Conservation (phyloP, 441 rosid genomes). For the Corymbia calophylla region DNA sequence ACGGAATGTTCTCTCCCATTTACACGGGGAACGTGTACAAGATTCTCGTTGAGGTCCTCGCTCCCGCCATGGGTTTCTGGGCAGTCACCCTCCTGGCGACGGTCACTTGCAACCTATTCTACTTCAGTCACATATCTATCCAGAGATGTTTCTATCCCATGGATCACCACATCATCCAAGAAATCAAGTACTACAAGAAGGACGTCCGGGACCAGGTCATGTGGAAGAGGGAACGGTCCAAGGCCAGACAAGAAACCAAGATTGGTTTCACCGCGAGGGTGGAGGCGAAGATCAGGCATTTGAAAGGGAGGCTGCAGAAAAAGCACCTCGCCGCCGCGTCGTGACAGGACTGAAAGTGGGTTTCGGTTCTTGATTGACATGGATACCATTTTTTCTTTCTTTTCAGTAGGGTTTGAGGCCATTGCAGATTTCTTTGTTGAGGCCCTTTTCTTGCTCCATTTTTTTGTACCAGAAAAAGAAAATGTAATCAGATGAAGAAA, state of each 20-base stretch:
- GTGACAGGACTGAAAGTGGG: background rate
- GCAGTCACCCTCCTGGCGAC: slow-evolving; percentile 61
- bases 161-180: slow-evolving; percentile 99
- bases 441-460: background rate
- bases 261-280: slow-evolving; percentile 89
- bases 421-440: background rate
- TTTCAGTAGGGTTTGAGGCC: background rate
- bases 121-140: slow-evolving; percentile 69
- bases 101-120: slow-evolving; percentile 59
- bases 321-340: slow-evolving; percentile 33
- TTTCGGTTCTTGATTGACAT: background rate
- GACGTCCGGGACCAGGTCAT: slow-evolving; percentile 71
- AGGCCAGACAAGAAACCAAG: slow-evolving; percentile 95
- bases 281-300: slow-evolving; percentile 84
- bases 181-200: slow-evolving; percentile 81
- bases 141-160: slow-evolving; percentile 81
- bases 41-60: slow-evolving; percentile 84
- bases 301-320: slow-evolving; percentile 66
- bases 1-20: slow-evolving; percentile 73
- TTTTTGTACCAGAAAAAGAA: background rate
- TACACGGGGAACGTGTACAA: slow-evolving; percentile 63
- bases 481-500: background rate
- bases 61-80: slow-evolving; percentile 89
- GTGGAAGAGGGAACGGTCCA: slow-evolving; percentile 87
- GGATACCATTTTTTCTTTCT: background rate